These are phyloP conservation scores for Hygrophoropsis aurantiaca DNA, from an alignment of 768 basidiomycete species.

Conservation along the genomic window DNA sequence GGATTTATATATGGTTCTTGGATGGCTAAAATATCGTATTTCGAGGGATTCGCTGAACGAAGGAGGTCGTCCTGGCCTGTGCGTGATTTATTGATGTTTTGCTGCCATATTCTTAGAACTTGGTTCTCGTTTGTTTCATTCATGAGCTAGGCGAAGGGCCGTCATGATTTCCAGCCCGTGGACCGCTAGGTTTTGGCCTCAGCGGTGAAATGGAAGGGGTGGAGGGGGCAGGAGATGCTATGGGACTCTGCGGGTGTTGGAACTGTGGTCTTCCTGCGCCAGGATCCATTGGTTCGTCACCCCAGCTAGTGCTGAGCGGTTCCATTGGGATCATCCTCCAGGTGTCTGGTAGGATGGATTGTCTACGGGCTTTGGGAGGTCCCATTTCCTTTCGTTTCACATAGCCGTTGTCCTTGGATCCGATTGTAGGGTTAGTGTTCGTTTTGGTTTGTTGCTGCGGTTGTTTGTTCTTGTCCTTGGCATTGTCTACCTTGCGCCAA, in stretches of 20 bases:
- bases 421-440: background rate
- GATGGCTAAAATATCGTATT: conserved; percentile 27
- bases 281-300: too few species aligned
- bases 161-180: background rate
- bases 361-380: too few species aligned
- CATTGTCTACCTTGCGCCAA: background rate
- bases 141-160: background rate
- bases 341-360: too few species aligned
- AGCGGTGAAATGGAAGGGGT: too few species aligned
- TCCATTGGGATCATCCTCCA: too few species aligned
- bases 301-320: too few species aligned
- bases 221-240: too few species aligned
- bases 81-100: conserved; percentile 29
- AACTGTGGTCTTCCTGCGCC: too few species aligned
- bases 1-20: conserved; percentile 38
- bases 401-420: background rate
- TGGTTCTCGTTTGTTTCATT: background rate
- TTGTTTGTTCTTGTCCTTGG: background rate
- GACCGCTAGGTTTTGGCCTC: background rate
- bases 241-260: too few species aligned
- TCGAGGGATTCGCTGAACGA: background rate
- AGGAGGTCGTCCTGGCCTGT: conserved; percentile 8
- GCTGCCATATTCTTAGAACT: conserved; percentile 17
- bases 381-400: background rate
- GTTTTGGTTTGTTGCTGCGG: background rate